A percentile compares a stretch with the other conserved stretches of the same genome.
Conservation (phyloP, 768 basidiomycete species). For the Austroboletus festivus region DNA sequence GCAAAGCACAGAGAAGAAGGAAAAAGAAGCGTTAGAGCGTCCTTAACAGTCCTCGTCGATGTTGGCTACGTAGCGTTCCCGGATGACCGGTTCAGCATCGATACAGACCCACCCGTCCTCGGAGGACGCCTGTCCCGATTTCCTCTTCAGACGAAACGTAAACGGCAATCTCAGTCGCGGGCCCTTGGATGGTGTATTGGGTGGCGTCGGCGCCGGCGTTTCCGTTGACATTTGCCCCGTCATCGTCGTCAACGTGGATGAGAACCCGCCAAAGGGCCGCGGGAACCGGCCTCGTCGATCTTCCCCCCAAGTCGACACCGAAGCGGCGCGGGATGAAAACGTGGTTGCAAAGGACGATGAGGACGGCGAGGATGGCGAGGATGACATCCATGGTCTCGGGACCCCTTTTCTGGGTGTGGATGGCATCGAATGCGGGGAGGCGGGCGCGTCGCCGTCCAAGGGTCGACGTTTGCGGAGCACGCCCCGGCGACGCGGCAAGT, state of each 20-base stretch:
- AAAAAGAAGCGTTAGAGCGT: not conserved
- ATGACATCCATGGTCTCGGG: not conserved
- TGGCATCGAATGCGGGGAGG: slow-evolving; percentile 9
- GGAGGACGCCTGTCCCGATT: slow-evolving; percentile 6
- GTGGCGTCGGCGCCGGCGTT: slow-evolving; percentile 3
- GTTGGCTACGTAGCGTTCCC: slow-evolving; percentile 15
- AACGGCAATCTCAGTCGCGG: slow-evolving; percentile 14
- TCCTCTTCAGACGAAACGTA: slow-evolving; percentile 18
- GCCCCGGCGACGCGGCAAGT: slow-evolving; percentile 22
- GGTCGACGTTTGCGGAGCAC: slow-evolving; percentile 33
- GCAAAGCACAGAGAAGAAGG: not conserved
- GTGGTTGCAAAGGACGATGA: not conserved
- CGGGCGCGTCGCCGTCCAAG: slow-evolving; percentile 1
- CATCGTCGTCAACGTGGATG: too few relatives aligned
- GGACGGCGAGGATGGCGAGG: slow-evolving; percentile 5
- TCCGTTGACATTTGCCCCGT: too few relatives aligned
- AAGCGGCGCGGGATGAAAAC: not conserved
- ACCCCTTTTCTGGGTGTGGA: slow-evolving; percentile 12
- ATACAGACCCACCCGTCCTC: slow-evolving; percentile 32
- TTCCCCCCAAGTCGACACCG: not conserved
- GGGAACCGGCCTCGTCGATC: slow-evolving; percentile 9
- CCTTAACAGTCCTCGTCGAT: slow-evolving; percentile 16
- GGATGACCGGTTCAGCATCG: slow-evolving; percentile 26
- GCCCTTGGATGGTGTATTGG: slow-evolving; percentile 14
- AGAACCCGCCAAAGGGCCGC: not conserved